Conservation (phyloP, 2,329 filamentous ascomycete species). For the Colletotrichum sp. region DNA sequence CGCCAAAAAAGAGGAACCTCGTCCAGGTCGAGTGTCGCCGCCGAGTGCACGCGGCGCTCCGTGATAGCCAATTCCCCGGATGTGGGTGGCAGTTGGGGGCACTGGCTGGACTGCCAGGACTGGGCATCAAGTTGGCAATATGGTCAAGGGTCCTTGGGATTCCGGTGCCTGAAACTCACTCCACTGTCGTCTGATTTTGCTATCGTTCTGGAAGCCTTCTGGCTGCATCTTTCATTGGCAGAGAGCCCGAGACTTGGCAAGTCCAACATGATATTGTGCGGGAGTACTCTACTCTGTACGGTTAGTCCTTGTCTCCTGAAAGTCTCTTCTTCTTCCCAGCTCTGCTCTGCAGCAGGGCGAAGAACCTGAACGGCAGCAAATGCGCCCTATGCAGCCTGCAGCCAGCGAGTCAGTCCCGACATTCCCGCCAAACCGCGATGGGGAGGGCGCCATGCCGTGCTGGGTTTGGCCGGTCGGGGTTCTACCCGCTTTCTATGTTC, state of each 20-base stretch:
- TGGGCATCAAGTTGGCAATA: neutral
- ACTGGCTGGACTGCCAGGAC: too few relatives aligned
- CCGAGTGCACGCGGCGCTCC: neutral
- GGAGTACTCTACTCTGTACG: neutral
- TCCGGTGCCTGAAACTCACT: slow-evolving; percentile 1
- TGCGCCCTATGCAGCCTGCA: neutral
- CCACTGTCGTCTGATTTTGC: slow-evolving; percentile 6
- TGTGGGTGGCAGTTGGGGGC: neutral
- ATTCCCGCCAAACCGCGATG: neutral
- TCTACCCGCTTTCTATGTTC: slow-evolving; percentile 17
- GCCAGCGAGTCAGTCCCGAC: slow-evolving; percentile 8
- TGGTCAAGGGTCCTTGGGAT: neutral
- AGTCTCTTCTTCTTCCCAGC: neutral
- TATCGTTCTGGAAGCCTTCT: neutral
- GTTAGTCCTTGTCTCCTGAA: neutral
- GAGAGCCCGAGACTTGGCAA: neutral
- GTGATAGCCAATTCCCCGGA: slow-evolving; percentile 8
- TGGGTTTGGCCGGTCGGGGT: slow-evolving; percentile 3
- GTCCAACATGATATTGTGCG: neutral
- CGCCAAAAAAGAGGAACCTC: neutral
- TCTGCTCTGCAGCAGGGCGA: neutral
- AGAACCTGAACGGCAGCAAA: neutral
- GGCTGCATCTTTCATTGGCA: neutral
- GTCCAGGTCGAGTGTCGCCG: neutral
- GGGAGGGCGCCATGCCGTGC: neutral